A percentile compares a stretch with the other conserved stretches of the same genome.
These are phyloP conservation scores for Potentilla sterilis DNA, from an alignment of 306 rosid genomes.

Conservation along the genomic window DNA sequence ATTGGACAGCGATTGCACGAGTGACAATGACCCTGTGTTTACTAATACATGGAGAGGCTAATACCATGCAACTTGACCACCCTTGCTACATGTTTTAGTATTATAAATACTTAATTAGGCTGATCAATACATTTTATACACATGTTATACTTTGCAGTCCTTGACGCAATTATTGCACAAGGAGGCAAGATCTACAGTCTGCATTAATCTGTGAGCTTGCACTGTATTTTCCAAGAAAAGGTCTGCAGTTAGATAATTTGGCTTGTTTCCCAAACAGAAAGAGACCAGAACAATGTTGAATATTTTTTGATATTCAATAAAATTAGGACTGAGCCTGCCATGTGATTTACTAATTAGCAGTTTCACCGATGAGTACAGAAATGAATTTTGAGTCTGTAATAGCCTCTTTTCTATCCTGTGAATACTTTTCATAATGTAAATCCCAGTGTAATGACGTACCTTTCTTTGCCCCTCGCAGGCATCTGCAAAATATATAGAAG, in stretches of 20 bases:
- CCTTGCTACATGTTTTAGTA: background rate
- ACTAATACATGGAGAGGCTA: background rate
- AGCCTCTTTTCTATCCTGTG: too few species aligned
- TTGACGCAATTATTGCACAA: background rate
- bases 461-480: too few species aligned
- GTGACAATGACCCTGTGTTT: background rate
- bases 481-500: too few species aligned
- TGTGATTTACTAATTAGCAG: background rate
- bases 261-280: background rate
- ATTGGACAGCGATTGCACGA: constrained; percentile 9
- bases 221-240: background rate
- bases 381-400: too few species aligned
- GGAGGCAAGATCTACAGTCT: background rate
- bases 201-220: background rate
- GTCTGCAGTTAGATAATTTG: background rate
- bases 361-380: background rate
- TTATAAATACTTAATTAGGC: background rate
- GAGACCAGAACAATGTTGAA: background rate
- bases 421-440: too few species aligned
- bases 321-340: background rate
- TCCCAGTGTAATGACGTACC: too few species aligned
- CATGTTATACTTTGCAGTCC: background rate
- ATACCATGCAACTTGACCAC: background rate
- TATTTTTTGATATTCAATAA: background rate
- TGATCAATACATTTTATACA: background rate